phyloP scores from a whole-genome alignment of 2,329 filamentous ascomycete species.

The Trichocomaceae sp. region DNA sequence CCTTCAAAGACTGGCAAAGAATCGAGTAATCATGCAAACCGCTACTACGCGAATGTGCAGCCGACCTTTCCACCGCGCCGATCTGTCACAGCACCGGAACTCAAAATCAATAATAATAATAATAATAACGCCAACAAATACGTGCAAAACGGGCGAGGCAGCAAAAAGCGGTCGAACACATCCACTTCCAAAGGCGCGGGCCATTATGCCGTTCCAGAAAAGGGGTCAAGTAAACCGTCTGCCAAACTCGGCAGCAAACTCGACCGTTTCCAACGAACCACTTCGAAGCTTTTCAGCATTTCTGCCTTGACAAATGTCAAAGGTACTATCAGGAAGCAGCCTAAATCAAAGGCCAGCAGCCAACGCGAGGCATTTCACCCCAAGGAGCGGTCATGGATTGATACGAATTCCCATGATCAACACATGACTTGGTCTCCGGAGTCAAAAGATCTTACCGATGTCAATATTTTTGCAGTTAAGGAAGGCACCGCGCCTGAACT shows the following conservation, averaged over 20 bases:
- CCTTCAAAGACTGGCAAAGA: background rate
- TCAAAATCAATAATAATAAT: background rate
- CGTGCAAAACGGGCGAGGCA: background rate
- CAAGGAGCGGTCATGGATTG: constrained; percentile 14
- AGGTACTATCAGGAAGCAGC: constrained; percentile 12
- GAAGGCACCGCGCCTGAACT: constrained; percentile 21
- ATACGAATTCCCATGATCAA: constrained; percentile 13
- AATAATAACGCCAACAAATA: too few relatives aligned
- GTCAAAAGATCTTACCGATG: constrained; percentile 19
- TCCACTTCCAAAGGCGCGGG: background rate
- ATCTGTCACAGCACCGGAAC: constrained; percentile 4
- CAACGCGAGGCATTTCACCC: constrained; percentile 17
- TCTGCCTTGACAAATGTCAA: constrained; percentile 1
- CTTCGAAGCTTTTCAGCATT: constrained; percentile 9
- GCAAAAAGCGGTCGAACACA: constrained; percentile 2
- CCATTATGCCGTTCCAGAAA: background rate
- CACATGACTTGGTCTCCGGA: constrained; percentile 13
- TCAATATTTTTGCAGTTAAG: background rate
- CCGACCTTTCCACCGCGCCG: background rate
- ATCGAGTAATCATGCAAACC: background rate
- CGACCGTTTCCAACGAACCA: constrained; percentile 2
- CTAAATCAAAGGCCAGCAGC: constrained; percentile 11
- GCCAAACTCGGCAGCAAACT: constrained; percentile 4
- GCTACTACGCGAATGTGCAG: constrained; percentile 1
- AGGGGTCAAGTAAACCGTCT: background rate